Conservation (phyloP, 2,329 filamentous ascomycete species). For the Epichloe amarillans region DNA sequence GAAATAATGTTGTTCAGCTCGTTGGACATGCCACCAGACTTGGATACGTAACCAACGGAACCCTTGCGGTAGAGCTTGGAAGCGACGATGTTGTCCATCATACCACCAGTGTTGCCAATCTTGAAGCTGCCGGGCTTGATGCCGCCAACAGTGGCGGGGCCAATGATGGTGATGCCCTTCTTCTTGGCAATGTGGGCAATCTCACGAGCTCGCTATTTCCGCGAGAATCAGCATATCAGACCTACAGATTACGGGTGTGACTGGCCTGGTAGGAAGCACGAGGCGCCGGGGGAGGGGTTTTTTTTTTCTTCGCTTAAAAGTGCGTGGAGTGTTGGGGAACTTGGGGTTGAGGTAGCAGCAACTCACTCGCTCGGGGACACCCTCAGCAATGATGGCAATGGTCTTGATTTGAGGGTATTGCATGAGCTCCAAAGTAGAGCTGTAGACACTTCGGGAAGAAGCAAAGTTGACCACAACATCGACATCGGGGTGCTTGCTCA, state of each 20-base stretch:
- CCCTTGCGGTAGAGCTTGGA: conserved; percentile 99
- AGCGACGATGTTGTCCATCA: conserved; percentile 99
- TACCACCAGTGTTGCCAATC: conserved; percentile 99
- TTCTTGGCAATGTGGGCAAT: conserved; percentile 93
- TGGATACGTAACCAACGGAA: conserved; percentile 98
- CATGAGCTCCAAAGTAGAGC: conserved; percentile 98
- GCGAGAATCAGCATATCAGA: conserved; percentile 9
- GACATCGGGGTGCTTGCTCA: conserved; percentile 92
- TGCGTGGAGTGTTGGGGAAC: too few relatives aligned
- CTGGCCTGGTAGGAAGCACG: too few relatives aligned
- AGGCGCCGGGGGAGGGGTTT: too few relatives aligned
- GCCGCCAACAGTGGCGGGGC: conserved; percentile 93
- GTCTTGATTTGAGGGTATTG: conserved; percentile 92
- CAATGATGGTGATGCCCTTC: conserved; percentile 99
- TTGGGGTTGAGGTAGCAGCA: not conserved
- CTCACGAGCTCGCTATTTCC: conserved; percentile 77
- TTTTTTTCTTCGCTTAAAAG: too few relatives aligned
- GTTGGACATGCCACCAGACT: conserved; percentile 99
- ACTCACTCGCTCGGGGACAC: conserved; percentile 92
- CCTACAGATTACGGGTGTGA: too few relatives aligned
- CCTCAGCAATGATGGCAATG: conserved; percentile 98
- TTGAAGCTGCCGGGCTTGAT: conserved; percentile 99
- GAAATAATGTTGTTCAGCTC: conserved; percentile 99
- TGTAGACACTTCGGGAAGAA: conserved; percentile 96
- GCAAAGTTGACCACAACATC: conserved; percentile 99